Evolutionary conservation across 2,329 filamentous ascomycete genomes (phyloP), one percentile per base, ranked within the genome.

Genomic region (Cyphellophora attinorum): DNA sequence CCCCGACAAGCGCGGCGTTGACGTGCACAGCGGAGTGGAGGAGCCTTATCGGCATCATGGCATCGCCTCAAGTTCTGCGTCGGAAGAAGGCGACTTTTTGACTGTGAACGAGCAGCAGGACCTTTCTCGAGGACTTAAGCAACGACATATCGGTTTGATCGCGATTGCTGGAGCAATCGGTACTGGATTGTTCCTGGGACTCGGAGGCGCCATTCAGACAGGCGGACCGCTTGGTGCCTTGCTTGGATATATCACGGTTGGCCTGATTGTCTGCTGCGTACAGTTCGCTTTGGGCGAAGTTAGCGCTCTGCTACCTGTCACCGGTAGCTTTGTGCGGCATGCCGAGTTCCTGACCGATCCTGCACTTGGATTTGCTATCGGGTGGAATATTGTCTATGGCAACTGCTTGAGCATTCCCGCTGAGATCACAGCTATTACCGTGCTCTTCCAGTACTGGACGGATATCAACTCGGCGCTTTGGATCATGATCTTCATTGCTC

Each of bases 371-470:
- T 65, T 65, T 48, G 65, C 65, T 11, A 52, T 65, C 5, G 64
- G 64, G 13, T 67, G 42, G 31, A 49, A 45, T 23, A 27, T 45
- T 54, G 56, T 51, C 57, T 74, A 75, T 37, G 70, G 70, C 29
- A 72, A 70, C 43, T 50, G 67, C 31, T 52, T 74, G 44, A 65
- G 65, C 29, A 67, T 76, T 14, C 69, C 70, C 3, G 61, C 67
- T 35, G 76, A 81, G 52, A 76, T 80, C 38, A 70, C 72, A 1
- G 76, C 76, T 8, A 72, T 74, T 12, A 69, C 71, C 28, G 71
- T 79, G 2, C 58, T 81, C 14, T 74, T 80, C 40, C 60, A 74
- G 45, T 79, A 70, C 48, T 81, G 76, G 76, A 68, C 69, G 3
- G 64, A 73, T 36, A 52, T 73, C 21, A 69, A 64, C 46, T 61